Evolutionary conservation across 805 yeast species (phyloP), one percentile per base, ranked within the genome.

Genomic region (Candida parachauliodes): DNA sequence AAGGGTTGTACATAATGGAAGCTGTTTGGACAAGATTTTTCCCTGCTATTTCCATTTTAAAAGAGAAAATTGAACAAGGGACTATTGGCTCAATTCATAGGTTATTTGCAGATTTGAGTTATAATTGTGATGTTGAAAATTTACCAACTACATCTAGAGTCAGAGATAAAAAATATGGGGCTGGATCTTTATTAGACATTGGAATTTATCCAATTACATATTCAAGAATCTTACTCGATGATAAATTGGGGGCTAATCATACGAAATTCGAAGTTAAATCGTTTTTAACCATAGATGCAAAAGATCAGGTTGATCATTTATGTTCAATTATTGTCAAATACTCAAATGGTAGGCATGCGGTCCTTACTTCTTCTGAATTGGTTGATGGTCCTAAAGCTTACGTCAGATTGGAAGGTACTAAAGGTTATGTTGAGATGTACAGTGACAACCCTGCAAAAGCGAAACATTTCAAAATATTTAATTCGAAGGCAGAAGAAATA

Each of bases 1-100:
- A 68, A 50, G 59, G 62, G 1, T 49, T 65, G 34, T 75, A 71
- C 42, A 55, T 78, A 25, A 72, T 78, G 80, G 84, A 78, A 52
- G 83, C 75, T 4, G 68, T 74, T 36, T 76, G 81, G 81, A 68
- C 79, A 4, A 60, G 77, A 34, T 74, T 70, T 44, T 70, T 74
- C 59, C 83, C 83, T 2, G 42, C 72, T 3, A 50, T 68, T 15
- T 21, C 41, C 2, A 44, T 49, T 14, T 57, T 59, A 32, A 52
- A 72, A 32, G 50, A 65, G 37, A 41, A 59, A 21, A 53, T 59
- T 39, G 59, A 63, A 14, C 65, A 72, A 17, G 60, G 63, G 39
- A 52, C 60, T 10, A 45, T 77, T 28, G 83, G 83, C 6, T 70
- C 68, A 15, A 54, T 75, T 12, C 55, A 58, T 46, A 58, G 79